A percentile compares a stretch with the other conserved stretches of the same genome.
These are phyloP conservation scores for Bisporella sp. DNA, from an alignment of 2,329 filamentous ascomycete species.

Conservation along the genomic window DNA sequence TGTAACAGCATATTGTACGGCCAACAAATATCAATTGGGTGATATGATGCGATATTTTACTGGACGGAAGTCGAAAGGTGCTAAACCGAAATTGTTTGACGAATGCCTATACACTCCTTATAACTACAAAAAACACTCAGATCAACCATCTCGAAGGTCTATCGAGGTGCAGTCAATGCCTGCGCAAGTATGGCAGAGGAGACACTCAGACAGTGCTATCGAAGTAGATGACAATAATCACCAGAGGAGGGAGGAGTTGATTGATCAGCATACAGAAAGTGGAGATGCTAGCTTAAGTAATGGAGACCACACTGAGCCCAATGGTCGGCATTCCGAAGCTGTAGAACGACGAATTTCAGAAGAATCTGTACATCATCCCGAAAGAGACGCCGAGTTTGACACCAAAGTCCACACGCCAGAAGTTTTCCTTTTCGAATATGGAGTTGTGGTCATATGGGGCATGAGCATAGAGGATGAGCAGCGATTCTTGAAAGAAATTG, in stretches of 20 bases:
- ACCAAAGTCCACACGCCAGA: constrained; percentile 87
- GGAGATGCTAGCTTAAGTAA: constrained; percentile 28
- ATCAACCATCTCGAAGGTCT: constrained; percentile 7
- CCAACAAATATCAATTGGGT: constrained; percentile 85
- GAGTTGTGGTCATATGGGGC: constrained; percentile 96
- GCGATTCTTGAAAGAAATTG: constrained; percentile 85
- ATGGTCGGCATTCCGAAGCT: constrained; percentile 15
- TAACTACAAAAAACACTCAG: constrained; percentile 56
- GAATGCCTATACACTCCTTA: constrained; percentile 98
- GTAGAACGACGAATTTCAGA: constrained; percentile 28
- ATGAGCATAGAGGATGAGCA: constrained; percentile 90
- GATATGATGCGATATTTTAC: constrained; percentile 87
- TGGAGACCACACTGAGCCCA: constrained; percentile 20
- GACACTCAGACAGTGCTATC: constrained; percentile 70
- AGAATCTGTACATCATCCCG: constrained; percentile 23
- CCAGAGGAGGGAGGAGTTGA: constrained; percentile 51
- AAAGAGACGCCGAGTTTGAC: constrained; percentile 64
- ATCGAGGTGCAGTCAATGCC: constrained; percentile 22
- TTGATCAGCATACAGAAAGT: constrained; percentile 46
- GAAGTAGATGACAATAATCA: constrained; percentile 55
- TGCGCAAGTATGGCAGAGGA: constrained; percentile 49
- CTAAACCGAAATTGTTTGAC: constrained; percentile 87
- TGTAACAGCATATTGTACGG: constrained; percentile 95
- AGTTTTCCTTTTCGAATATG: constrained; percentile 94
- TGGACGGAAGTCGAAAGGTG: constrained; percentile 69